Percentiles rank a stretch among this genome's conserved stretches.
Evolutionary conservation across 768 basidiomycete species (phyloP).

Genomic region (Hypholoma fasciculare): DNA sequence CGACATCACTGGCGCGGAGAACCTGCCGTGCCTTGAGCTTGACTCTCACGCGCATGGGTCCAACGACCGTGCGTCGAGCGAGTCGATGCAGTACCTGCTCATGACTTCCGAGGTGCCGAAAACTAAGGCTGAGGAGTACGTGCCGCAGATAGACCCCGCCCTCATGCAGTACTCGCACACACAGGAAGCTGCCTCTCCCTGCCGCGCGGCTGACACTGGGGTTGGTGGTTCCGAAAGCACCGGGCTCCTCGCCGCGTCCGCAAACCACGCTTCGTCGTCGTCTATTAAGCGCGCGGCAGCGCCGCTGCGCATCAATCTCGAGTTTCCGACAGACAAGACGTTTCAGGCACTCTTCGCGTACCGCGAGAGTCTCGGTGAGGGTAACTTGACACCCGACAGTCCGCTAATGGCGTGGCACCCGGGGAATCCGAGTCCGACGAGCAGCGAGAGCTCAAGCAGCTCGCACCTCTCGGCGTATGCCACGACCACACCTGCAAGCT

Average conservation of each 20-base stretch:
- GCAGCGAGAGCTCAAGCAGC: slow-evolving; percentile 21
- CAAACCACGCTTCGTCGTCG: slow-evolving; percentile 8
- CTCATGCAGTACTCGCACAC: slow-evolving; percentile 20
- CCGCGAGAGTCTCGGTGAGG: slow-evolving; percentile 22
- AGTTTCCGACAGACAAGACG: slow-evolving; percentile 23
- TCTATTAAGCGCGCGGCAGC: slow-evolving; percentile 26
- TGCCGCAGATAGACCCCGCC: slow-evolving; percentile 27
- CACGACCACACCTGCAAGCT: slow-evolving; percentile 24
- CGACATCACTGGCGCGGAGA: slow-evolving; percentile 10
- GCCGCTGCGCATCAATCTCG: slow-evolving; percentile 28
- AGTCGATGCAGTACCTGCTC: slow-evolving; percentile 18
- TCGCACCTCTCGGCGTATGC: slow-evolving; percentile 26
- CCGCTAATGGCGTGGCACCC: slow-evolving; percentile 19
- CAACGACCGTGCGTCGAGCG: not conserved
- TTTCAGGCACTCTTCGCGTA: slow-evolving; percentile 28
- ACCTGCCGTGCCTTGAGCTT: slow-evolving; percentile 7
- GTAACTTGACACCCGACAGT: slow-evolving; percentile 25
- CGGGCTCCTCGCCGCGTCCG: slow-evolving; percentile 3
- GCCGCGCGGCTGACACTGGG: not conserved
- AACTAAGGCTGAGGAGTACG: slow-evolving; percentile 12
- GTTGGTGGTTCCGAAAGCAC: not conserved
- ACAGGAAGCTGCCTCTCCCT: not conserved
- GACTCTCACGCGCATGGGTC: slow-evolving; percentile 1
- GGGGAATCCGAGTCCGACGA: slow-evolving; percentile 23
- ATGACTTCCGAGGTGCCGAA: slow-evolving; percentile 10